Conservation (phyloP, 176 grass and related monocot genomes). For the Cocos nucifera region DNA sequence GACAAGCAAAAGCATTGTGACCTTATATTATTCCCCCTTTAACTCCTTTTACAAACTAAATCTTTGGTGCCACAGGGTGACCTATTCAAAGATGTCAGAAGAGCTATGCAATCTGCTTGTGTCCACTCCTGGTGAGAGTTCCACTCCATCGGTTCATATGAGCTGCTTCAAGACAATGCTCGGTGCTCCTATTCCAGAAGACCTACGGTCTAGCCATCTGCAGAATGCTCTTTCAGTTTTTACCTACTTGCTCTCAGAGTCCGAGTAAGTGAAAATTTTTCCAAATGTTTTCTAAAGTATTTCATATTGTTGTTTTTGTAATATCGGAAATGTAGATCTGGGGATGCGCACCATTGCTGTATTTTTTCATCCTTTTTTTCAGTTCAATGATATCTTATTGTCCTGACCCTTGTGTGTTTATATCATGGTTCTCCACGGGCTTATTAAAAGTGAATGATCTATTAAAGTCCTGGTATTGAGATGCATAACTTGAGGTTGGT, state of each 20-base stretch:
- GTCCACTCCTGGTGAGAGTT: slow-evolving; percentile 24
- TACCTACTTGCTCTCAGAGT: slow-evolving; percentile 44
- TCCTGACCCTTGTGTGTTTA: no score
- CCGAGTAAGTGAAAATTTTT: slow-evolving; percentile 12
- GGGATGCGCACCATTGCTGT: no score
- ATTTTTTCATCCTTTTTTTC: no score
- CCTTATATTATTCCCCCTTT: no score
- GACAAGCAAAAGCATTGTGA: no score
- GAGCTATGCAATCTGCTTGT: slow-evolving; percentile 56
- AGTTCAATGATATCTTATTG: no score
- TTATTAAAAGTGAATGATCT: no score
- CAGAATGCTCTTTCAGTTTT: slow-evolving; percentile 63
- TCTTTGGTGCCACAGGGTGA: slow-evolving; percentile 36
- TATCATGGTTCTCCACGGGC: no score
- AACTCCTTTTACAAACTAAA: not conserved
- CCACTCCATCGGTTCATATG: slow-evolving; percentile 38
- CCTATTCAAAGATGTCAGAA: slow-evolving; percentile 77
- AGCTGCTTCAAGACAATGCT: slow-evolving; percentile 65
- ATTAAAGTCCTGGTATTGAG: no score
- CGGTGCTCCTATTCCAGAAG: slow-evolving; percentile 44
- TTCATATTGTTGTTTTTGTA: no score
- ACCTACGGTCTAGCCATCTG: slow-evolving; percentile 31
- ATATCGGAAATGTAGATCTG: no score
- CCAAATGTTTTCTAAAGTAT: slow-evolving; percentile 1
- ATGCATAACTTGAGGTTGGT: no score